These are phyloP conservation scores for Penicillium griseofulvum DNA, from an alignment of 2,329 filamentous ascomycete genomes.

Conservation along the genomic window DNA sequence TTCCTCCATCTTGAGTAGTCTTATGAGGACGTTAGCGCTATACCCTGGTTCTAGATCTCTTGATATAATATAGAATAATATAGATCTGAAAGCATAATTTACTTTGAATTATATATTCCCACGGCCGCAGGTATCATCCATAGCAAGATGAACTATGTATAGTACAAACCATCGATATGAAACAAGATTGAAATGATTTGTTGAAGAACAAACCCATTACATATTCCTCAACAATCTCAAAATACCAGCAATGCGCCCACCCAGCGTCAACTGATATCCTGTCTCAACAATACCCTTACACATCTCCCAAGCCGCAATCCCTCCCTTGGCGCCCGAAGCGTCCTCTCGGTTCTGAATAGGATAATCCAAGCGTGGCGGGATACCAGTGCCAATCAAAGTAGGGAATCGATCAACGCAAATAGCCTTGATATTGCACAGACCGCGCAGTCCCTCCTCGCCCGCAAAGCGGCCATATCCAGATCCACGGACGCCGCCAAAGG, in stretches of 20 bases:
- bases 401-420: constrained; percentile 73
- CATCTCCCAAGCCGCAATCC: constrained; percentile 61
- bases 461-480: constrained; percentile 93
- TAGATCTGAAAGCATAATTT: neutral
- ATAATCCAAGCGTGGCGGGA: constrained; percentile 78
- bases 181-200: neutral
- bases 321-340: constrained; percentile 45
- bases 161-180: neutral
- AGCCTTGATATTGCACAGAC: constrained; percentile 82
- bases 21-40: neutral
- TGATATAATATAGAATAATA: neutral
- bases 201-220: constrained; percentile 16
- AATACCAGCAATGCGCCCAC: constrained; percentile 40
- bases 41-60: constrained; percentile 1
- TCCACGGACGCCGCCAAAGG: constrained; percentile 87
- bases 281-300: constrained; percentile 47
- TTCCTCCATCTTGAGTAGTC: neutral
- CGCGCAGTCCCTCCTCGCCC: constrained; percentile 80
- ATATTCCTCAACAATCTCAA: constrained; percentile 40
- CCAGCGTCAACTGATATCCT: constrained; percentile 47
- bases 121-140: neutral
- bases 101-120: neutral
- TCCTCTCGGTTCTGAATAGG: constrained; percentile 66
- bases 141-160: neutral
- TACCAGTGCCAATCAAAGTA: constrained; percentile 63